Evolutionary conservation across 2,329 filamentous ascomycete genomes (phyloP), one percentile per base, ranked within the genome.

Genomic region (Lecanicillium sp.): DNA sequence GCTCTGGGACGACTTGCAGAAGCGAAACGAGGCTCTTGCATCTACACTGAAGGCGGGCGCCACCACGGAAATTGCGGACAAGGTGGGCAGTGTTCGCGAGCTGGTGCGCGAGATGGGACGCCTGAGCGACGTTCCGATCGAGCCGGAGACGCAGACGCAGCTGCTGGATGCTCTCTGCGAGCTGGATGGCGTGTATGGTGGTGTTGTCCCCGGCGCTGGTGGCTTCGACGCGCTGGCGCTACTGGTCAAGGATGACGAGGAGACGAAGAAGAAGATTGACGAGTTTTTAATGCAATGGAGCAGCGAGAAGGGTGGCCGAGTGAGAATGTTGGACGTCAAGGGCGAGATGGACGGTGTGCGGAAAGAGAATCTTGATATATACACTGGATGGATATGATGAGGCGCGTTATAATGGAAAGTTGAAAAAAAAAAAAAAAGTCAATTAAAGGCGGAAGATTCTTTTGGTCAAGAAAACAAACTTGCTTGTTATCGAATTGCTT

Each of bases 131-230:
- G 89, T 95, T 7, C 88, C 89, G 4, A 89, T 98, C 48, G 92
- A 98, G 68, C 92, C 92, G 0, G 69, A 69, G 30, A 80, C 83
- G 49, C 92, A 98, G 70, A 95, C 87, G 2, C 75, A 77, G 53
- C 68, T 98, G 43, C 65, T 98, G 27, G 84, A 98, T 61, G 84
- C 79, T 9, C 71, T 90, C 41, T 74, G 64, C n/a, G 54, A 50
- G 4, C 65, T 96, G 2, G 72, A 83, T 0, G 92, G 90, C 5
- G 88, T 97, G 3, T 77, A 89, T 47, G 89, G 88, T 1, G 92
- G 89, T 0, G 87, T 97, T 0, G 92, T 96, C 0, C 92, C 92
- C 0, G 92, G 92, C 0, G 92, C 92, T 0, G 92, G 92, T 9
- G 92, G 92, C 0, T 96, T 85, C 54, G 92, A 98, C 66, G 92